Evolutionary conservation across 257 asterid genomes (phyloP).

Genomic region (Ophiorrhiza pumila): DNA sequence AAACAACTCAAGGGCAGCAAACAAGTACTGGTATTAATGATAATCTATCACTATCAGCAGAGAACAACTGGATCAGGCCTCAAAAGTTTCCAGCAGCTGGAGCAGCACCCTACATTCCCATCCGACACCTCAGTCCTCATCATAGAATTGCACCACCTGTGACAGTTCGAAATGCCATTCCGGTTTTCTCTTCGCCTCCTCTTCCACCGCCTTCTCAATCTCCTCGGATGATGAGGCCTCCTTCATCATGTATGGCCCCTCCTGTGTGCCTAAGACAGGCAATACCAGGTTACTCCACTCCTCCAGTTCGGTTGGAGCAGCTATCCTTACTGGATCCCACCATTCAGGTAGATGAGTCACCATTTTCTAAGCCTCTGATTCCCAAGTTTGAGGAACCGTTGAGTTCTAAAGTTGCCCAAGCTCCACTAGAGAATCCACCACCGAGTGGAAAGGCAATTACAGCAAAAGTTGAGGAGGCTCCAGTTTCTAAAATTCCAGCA

Average conservation of each 20-base stretch:
- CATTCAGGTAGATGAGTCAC: slow-evolving; percentile 40
- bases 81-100: slow-evolving; percentile 79
- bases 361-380: slow-evolving; percentile 26
- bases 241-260: slow-evolving; percentile 51
- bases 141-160: slow-evolving; percentile 78
- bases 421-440: slow-evolving; percentile 26
- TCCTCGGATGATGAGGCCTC: slow-evolving; percentile 50
- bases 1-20: slow-evolving; percentile 43
- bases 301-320: slow-evolving; percentile 54
- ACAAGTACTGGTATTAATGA: slow-evolving; percentile 31
- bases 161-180: slow-evolving; percentile 68
- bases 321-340: slow-evolving; percentile 38
- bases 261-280: slow-evolving; percentile 63
- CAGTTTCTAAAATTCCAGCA: slow-evolving; percentile 32
- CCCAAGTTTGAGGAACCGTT: slow-evolving; percentile 31
- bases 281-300: slow-evolving; percentile 51
- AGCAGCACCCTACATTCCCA: slow-evolving; percentile 86
- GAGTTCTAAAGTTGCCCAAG: slow-evolving; percentile 27
- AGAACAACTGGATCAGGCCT: slow-evolving; percentile 31
- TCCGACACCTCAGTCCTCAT: slow-evolving; percentile 61
- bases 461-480: slow-evolving; percentile 10
- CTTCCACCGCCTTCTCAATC: slow-evolving; percentile 50
- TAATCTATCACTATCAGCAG: slow-evolving; percentile 33
- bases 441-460: slow-evolving; percentile 10
- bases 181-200: slow-evolving; percentile 89